Evolutionary conservation across 257 asterid species (phyloP), one percentile per base, ranked within the genome.

Genomic region (Scutellaria galericulata): DNA sequence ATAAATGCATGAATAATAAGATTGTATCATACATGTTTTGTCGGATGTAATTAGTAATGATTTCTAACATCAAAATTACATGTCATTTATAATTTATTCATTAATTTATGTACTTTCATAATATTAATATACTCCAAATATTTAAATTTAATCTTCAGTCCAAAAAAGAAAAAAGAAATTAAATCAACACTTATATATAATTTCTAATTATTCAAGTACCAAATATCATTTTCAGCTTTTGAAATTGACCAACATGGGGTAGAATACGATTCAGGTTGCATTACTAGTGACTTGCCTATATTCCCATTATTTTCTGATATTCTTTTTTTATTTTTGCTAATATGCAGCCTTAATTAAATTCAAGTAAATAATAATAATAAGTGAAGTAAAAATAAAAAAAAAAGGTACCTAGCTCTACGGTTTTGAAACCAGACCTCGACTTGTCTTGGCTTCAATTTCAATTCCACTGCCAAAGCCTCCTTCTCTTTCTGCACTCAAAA

Each of bases 371-470:
- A 64, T 51, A 52, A 66, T 66, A 66, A 66, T 65, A 3, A 3
- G 24, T 24, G 18, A 11, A n/a, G n/a, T n/a, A n/a, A 18, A 0
- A 18, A 18, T 31, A 13, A 45, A 58, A 57, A 44, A 18, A 45
- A 59, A 35, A 0, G 2, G 13, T 81, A 91, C 97, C 97, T 91
- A 79, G 97, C 97, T 82, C 97, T 80, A 67, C 95, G 94, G 83
- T 91, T 91, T 74, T 91, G 97, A 85, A 91, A 91, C 97, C 97
- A 91, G 65, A 91, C 97, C 78, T 91, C 97, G 42, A 91, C 96
- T 75, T 91, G 97, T 64, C 97, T 81, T 58, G 89, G 81, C 86
- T 83, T 91, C 58, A 89, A 71, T 69, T 82, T 87, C 71, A 91
- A 73, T 73, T 85, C 86, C 80, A 67, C 56, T 12, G 97, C 95